Base-by-base conservation (phyloP, 2,329 filamentous ascomycete genomes). In the Metarhizium sp. region DNA sequence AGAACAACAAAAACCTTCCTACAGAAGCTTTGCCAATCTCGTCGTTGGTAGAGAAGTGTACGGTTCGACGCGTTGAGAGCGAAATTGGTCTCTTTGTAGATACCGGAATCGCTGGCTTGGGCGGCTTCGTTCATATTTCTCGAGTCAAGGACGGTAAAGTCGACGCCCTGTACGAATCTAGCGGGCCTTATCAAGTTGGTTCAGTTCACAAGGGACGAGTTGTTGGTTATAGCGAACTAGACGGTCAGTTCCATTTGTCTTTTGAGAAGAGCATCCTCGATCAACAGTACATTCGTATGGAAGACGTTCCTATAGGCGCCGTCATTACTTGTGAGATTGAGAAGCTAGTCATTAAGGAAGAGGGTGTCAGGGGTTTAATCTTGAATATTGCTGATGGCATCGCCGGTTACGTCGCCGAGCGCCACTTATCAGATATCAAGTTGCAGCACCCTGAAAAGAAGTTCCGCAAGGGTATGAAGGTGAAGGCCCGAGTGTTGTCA, bases 391-490 rank as follows among this genome's bases (percentile, higher is more conserved):
- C 90, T 8, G 90, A 96, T 46, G 89, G 89, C 49, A 90, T 99
- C 60, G 86, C 83, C 52, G 94, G 91, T n/a, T 80, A 96, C 56
- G 91, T 97, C 2, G 82, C 91, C 3, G 88, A 92, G 65, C 85
- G 86, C 66, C 95, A 99, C 67, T 78, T 99, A 63, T 87, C 94
- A 49, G 95, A 99, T 68, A 81, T 94, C 14, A 84, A 84, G 58
- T 77, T 99, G 29, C 88, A 94, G 66, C 88, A 96, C 64, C 94
- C 94, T 0, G 94, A 99, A 71, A 95, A 92, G 76, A 97, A 96
- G 68, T 99, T 96, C 72, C 83, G 88, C 58, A 89, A 92, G 68
- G 91, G 91, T 1, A 82, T 89, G 70, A 82, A 86, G 53, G 85
- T 99, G 59, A 96, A 89, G 62, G 88, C 88, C 20, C 82, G 92